phyloP scores from a whole-genome alignment of 2,329 filamentous ascomycete genomes.

The Colletotrichum liriopes region DNA sequence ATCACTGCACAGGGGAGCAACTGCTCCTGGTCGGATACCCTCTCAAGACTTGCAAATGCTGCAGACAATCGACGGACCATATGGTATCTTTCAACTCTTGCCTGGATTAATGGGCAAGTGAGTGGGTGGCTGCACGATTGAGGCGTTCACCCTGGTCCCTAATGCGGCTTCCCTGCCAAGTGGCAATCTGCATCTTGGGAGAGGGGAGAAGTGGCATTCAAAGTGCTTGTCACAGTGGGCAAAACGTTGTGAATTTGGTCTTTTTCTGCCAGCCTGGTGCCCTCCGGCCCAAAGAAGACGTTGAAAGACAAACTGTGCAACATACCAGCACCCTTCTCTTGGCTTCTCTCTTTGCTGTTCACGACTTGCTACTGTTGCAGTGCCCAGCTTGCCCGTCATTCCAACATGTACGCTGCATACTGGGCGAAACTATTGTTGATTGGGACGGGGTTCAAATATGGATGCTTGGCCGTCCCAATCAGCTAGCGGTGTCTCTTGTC shows the following conservation, averaged over 20 bases:
- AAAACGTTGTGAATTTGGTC: constrained; percentile 31
- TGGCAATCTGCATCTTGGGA: constrained; percentile 35
- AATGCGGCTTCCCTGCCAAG: constrained; percentile 35
- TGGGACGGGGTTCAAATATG: constrained; percentile 39
- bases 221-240: constrained; percentile 35
- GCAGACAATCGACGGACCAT: constrained; percentile 19
- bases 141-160: constrained; percentile 18
- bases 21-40: background rate
- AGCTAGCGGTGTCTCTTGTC: constrained; percentile 24
- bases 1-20: constrained; percentile 21
- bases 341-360: constrained; percentile 38
- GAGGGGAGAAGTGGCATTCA: constrained; percentile 21
- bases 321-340: constrained; percentile 35
- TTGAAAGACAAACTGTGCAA: constrained; percentile 41
- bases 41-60: background rate
- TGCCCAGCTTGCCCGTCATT: constrained; percentile 33
- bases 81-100: background rate
- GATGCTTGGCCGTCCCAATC: constrained; percentile 35
- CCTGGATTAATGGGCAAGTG: background rate
- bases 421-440: constrained; percentile 16
- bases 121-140: constrained; percentile 18
- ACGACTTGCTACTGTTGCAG: constrained; percentile 23
- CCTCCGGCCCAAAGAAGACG: constrained; percentile 31
- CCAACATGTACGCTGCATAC: constrained; percentile 31
- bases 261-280: constrained; percentile 23